phyloP scores from a whole-genome alignment of 148 eudicot genomes.

The Cornus suecica region DNA sequence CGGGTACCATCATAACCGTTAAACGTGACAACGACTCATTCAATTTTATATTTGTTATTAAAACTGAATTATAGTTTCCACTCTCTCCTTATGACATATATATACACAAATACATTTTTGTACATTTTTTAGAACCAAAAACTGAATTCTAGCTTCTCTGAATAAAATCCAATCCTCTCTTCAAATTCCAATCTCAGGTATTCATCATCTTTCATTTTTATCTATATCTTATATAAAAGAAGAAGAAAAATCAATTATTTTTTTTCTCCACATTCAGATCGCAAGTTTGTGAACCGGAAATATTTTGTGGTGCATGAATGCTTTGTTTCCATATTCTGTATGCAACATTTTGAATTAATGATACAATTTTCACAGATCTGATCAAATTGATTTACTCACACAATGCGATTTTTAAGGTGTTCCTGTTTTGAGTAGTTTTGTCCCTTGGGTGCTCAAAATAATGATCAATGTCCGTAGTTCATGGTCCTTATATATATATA shows the following conservation, averaged over 20 bases:
- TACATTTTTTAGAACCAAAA: background rate
- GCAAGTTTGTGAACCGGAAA: background rate
- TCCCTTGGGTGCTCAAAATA: background rate
- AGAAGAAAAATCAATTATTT: background rate
- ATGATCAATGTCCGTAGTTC: background rate
- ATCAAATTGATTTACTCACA: background rate
- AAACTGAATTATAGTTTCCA: background rate
- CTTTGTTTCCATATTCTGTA: background rate
- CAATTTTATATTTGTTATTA: background rate
- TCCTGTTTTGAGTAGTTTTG: background rate
- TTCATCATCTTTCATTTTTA: background rate
- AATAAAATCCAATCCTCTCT: background rate
- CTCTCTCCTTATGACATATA: background rate
- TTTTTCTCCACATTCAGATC: background rate
- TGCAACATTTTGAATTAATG: background rate
- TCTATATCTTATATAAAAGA: background rate
- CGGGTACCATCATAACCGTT: slow-evolving; percentile 3
- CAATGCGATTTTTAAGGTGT: no score
- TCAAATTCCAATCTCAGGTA: background rate
- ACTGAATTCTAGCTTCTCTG: no score
- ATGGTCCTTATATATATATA: no score
- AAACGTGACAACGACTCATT: slow-evolving; percentile 6
- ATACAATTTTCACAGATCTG: background rate
- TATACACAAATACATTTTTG: background rate
- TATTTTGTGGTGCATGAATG: background rate